Evolutionary conservation across 169 alveolate species (phyloP), one percentile per base, ranked within the genome.

Genomic region (Plasmodium reichenowi): DNA sequence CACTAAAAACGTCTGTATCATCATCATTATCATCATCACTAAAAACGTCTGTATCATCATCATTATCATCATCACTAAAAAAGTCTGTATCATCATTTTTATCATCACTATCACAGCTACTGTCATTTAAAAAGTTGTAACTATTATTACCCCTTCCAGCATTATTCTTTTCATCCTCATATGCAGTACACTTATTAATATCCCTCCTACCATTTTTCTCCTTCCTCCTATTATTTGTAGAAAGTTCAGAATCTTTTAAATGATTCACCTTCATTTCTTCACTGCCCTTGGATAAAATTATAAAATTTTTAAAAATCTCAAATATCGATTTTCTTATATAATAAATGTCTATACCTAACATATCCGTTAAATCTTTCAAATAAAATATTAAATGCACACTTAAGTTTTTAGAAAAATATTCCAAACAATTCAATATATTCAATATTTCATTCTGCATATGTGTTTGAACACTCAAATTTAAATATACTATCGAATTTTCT

Each of bases 401-500:
- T 70, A 83, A 59, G 22, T 83, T 83, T 83, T 83, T 83, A 8
- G 91, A 83, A 43, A 83, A 47, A 62, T 83, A 83, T 60, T 83
- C 91, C 62, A 83, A 32, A 70, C 68, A 68, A 71, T 56, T 83
- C 24, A 83, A 72, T 7, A 83, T 62, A 45, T 83, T 83, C 8
- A 70, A 43, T 43, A 83, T 68, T 70, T 83, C 91, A 38, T 70
- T 71, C 32, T 83, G 91, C 45, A 68, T 29, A 13, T 71, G 91
- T 22, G 86, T 38, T 24, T 83, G 91, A 12, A 71, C 68, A 48
- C 93, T 89, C 13, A 92, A 80, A 48, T 72, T 74, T 54, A 88
- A 50, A 64, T 92, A 94, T 15, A 92, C 54, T 17, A 90, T 60
- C 54, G 92, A 85, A 72, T 68, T 71, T 13, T 94, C 95, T 80